These are phyloP conservation scores for Camellia granthamiana DNA, from an alignment of 148 eudicot genomes.

Conservation along the genomic window DNA sequence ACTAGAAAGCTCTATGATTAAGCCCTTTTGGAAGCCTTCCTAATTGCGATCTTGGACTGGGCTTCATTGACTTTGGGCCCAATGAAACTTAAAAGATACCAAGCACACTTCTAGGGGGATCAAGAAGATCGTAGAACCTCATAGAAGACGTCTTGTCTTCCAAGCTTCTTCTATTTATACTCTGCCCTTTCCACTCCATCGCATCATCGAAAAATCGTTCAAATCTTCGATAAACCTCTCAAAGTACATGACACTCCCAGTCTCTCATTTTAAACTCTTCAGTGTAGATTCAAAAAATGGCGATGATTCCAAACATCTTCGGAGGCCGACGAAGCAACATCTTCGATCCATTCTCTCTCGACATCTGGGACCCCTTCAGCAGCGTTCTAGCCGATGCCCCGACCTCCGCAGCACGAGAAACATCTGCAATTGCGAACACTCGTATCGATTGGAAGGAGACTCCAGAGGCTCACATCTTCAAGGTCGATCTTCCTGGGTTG, in stretches of 20 bases:
- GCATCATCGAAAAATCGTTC: not conserved
- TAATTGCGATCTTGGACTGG: too few relatives aligned
- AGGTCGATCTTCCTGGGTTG: slow-evolving; percentile 4
- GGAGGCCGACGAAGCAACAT: not conserved
- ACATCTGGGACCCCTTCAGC: slow-evolving; percentile 5
- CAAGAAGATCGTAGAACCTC: too few relatives aligned
- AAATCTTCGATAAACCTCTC: not conserved
- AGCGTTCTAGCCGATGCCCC: not conserved
- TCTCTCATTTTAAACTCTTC: not conserved
- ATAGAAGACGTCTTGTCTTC: too few relatives aligned
- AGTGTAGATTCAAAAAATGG: not conserved
- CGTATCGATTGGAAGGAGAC: slow-evolving; percentile 14
- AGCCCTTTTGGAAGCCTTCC: too few relatives aligned
- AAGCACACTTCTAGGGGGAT: too few relatives aligned
- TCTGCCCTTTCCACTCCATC: too few relatives aligned
- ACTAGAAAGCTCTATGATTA: too few relatives aligned
- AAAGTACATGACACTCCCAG: too few relatives aligned
- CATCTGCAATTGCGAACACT: not conserved
- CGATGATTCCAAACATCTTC: slow-evolving; percentile 12
- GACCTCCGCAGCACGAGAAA: not conserved
- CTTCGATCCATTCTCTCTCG: slow-evolving; percentile 5
- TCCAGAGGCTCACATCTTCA: slow-evolving; percentile 11
- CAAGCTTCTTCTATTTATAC: too few relatives aligned
- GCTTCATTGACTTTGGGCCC: too few relatives aligned
- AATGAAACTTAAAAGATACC: too few relatives aligned